Evolutionary conservation across 768 basidiomycete species (phyloP).

Genomic region (Amanita molliuscula): DNA sequence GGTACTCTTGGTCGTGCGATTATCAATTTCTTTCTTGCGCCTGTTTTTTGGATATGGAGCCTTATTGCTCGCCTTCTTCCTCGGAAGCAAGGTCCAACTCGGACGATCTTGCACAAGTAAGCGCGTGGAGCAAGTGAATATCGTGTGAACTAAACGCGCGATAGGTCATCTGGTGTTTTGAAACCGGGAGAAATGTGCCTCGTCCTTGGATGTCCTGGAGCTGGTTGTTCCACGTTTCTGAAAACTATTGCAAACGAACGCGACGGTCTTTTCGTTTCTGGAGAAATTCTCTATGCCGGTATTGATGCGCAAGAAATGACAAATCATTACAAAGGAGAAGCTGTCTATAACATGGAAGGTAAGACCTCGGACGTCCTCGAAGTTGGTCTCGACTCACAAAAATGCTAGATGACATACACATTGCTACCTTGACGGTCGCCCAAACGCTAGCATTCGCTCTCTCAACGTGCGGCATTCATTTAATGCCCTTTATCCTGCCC

Average conservation of each 20-base stretch:
- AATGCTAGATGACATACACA: conserved; percentile 62
- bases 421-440: conserved; percentile 71
- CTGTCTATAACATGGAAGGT: conserved; percentile 74
- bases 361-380: background rate
- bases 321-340: conserved; percentile 69
- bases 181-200: conserved; percentile 84
- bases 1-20: conserved; percentile 54
- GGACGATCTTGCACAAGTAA: conserved; percentile 53
- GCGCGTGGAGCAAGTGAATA: conserved; percentile 4
- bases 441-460: conserved; percentile 68
- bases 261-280: conserved; percentile 52
- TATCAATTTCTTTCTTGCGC: conserved; percentile 40
- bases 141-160: conserved; percentile 1
- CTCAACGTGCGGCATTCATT: conserved; percentile 32
- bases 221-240: conserved; percentile 82
- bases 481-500: background rate
- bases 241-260: conserved; percentile 76
- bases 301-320: conserved; percentile 68
- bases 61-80: conserved; percentile 30
- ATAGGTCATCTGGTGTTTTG: conserved; percentile 54
- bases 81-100: conserved; percentile 25
- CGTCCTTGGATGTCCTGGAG: conserved; percentile 72
- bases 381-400: background rate
- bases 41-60: conserved; percentile 38
- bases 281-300: conserved; percentile 77